Base-by-base conservation (phyloP, 768 basidiomycete genomes). In the Infundibulicybe gibba region DNA sequence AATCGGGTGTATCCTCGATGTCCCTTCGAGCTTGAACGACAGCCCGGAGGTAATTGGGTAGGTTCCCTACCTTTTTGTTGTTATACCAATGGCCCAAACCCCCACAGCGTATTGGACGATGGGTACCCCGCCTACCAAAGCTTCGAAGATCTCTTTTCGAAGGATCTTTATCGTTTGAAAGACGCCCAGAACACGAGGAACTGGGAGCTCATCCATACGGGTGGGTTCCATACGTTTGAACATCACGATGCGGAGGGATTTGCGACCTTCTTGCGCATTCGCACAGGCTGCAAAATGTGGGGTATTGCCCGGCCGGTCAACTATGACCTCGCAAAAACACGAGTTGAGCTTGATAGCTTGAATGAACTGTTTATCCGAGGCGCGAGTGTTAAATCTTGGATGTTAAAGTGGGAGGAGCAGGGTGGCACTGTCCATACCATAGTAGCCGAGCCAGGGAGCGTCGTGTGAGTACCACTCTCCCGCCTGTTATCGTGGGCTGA, bases 211-310 rank as follows among this genome's bases (percentile, higher is more conserved):
- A 0, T 41, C 4, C 52, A 56, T 20, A 34, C 39, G 2, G 44
- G 44, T 1, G 40, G 40, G 0, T 48, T 25, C 11, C 43, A 43
- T 13, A 56, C 55, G 8, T 42, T 33, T 8, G 15, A 37, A 2
- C 55, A 56, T 16, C 49, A 53, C 25, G 55, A 56, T 20, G 47
- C 46, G 0, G 44, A 47, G 13, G 52, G 55, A 1, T 38, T 17
- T 2, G 32, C 30, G 4, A 54, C 55, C 1, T 51, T 47, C 46
- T 31, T 45, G 0, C 34, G 15, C 10, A 38, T 53, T 11, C 12
- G n/a, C 0, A 31, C 16, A 15, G 55, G 55, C 4, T 19, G 21
- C 12, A 56, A 56, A 19, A 30, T 51, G n/a, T 54, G 52, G 55
- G 25, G 31, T 2, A 25, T 44, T 34, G 12, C 47, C 14, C 3